Conservation (phyloP, 257 asterid species). For the Solanum chiquidenum region DNA sequence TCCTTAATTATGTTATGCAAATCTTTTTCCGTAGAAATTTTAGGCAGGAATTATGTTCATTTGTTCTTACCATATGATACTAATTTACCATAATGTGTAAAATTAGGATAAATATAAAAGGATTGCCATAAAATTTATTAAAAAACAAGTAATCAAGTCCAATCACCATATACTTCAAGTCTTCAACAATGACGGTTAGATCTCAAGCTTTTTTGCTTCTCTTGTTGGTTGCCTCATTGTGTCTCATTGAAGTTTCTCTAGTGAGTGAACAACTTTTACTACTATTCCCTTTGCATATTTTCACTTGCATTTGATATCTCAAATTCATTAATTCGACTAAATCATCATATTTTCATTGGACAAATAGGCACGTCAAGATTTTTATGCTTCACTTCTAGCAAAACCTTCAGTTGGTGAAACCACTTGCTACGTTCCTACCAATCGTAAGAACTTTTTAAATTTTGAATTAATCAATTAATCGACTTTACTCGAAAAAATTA, state of each 20-base stretch:
- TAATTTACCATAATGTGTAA: background rate
- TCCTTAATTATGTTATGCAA: background rate
- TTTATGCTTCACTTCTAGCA: background rate
- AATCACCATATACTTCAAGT: background rate
- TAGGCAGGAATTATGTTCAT: background rate
- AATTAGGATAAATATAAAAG: background rate
- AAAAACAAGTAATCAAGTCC: background rate
- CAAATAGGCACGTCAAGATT: background rate
- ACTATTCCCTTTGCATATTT: background rate
- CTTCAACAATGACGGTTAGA: background rate
- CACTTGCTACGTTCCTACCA: background rate
- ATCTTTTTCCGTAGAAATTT: background rate
- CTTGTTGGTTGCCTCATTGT: background rate
- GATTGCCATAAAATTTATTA: background rate
- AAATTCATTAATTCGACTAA: background rate
- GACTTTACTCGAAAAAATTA: background rate
- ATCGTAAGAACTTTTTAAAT: background rate
- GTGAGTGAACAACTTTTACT: background rate
- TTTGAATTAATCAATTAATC: background rate
- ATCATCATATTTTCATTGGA: fast-evolving
- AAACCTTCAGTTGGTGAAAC: background rate
- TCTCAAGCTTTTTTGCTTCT: background rate
- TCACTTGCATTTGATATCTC: background rate
- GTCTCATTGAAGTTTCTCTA: background rate
- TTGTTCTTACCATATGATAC: background rate